Conservation (phyloP, 2,329 filamentous ascomycete species). For the Apiospora rasikravindrae region DNA sequence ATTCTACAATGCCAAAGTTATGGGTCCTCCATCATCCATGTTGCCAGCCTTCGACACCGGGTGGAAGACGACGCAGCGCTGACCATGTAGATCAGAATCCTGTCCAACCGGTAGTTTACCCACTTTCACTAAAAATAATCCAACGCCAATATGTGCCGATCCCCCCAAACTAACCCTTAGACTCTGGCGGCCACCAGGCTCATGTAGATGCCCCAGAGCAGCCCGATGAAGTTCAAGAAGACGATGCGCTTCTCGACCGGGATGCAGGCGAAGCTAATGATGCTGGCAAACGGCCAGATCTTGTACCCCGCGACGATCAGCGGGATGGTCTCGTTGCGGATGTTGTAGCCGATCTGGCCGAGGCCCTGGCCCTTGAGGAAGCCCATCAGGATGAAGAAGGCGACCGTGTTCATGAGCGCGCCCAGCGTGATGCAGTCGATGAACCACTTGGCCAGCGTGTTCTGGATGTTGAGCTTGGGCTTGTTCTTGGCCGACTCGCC, state of each 20-base stretch:
- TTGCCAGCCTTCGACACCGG: neutral
- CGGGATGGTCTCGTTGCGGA: constrained; percentile 50
- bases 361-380: constrained; percentile 47
- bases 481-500: constrained; percentile 30
- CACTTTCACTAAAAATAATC: neutral
- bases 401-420: constrained; percentile 51
- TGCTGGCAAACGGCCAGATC: constrained; percentile 57
- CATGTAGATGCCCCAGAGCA: constrained; percentile 59
- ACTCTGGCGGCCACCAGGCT: constrained; percentile 52
- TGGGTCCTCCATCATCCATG: neutral
- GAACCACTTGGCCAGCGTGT: constrained; percentile 55
- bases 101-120: neutral
- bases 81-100: constrained; percentile 11
- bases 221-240: constrained; percentile 54
- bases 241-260: constrained; percentile 56
- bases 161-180: constrained; percentile 26
- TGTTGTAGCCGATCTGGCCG: constrained; percentile 44
- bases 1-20: neutral
- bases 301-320: constrained; percentile 56
- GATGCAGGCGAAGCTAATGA: constrained; percentile 55
- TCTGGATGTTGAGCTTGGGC: constrained; percentile 46
- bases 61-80: neutral
- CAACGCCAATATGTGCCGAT: neutral
- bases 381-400: constrained; percentile 54
- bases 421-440: constrained; percentile 55